A percentile compares a stretch with the other conserved stretches of the same genome.
phyloP scores from a whole-genome alignment of 768 basidiomycete species.

The Podaxis sp. region DNA sequence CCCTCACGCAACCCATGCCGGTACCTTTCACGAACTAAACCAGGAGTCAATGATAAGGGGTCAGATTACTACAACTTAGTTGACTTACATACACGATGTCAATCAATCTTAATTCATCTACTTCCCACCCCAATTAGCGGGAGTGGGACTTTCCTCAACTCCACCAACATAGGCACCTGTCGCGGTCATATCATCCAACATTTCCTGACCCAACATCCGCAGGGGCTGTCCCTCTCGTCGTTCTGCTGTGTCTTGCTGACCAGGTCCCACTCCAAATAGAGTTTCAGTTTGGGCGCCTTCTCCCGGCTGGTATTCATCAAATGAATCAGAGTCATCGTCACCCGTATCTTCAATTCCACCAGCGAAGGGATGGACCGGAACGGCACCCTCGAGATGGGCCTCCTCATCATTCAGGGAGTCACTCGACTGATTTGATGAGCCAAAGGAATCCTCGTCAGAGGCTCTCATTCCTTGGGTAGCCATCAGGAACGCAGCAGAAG shows the following conservation, averaged over 20 bases:
- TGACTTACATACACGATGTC: slow-evolving; percentile 2
- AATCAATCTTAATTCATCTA: neutral
- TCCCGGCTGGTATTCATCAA: slow-evolving; percentile 35
- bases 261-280: slow-evolving; percentile 64
- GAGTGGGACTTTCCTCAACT: slow-evolving; percentile 66
- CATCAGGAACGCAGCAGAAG: slow-evolving; percentile 70
- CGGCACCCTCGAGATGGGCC: slow-evolving; percentile 29
- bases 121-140: slow-evolving; percentile 30
- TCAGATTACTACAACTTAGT: neutral
- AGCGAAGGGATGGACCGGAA: slow-evolving; percentile 61
- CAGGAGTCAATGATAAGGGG: neutral
- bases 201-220: slow-evolving; percentile 57
- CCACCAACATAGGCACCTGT: slow-evolving; percentile 52
- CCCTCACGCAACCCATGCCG: neutral
- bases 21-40: neutral
- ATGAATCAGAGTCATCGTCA: slow-evolving; percentile 52
- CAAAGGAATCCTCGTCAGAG: slow-evolving; percentile 44
- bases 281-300: slow-evolving; percentile 55
- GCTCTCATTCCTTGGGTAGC: slow-evolving; percentile 35
- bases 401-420: slow-evolving; percentile 53
- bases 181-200: slow-evolving; percentile 61
- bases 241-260: slow-evolving; percentile 31
- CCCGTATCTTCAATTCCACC: slow-evolving; percentile 46
- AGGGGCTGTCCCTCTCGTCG: slow-evolving; percentile 29
- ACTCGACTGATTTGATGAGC: slow-evolving; percentile 49